phyloP scores from a whole-genome alignment of 495 filamentous ascomycete genomes.

The Bryoglossum gracile region DNA sequence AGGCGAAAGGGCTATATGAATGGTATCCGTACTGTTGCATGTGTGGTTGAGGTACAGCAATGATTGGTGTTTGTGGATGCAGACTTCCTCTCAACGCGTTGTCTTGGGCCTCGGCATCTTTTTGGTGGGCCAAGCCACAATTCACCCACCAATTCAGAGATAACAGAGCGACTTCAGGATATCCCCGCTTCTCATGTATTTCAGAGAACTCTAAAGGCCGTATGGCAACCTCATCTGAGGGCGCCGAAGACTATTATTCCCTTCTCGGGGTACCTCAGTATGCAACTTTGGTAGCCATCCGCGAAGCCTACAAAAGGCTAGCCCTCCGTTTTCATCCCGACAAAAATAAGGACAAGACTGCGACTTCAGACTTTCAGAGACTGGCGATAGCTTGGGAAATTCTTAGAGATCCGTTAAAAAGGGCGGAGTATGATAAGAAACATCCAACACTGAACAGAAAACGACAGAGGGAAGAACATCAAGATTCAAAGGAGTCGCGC shows the following conservation, averaged over 20 bases:
- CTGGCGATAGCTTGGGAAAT: conserved; percentile 15
- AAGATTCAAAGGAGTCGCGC: conserved; percentile 10
- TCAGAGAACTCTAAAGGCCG: too few species aligned
- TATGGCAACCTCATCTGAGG: conserved; percentile 12
- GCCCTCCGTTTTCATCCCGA: conserved; percentile 56
- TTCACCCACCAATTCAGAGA: too few species aligned
- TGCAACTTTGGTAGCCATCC: conserved; percentile 36
- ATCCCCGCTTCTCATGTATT: too few species aligned
- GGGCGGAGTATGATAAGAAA: conserved; percentile 10
- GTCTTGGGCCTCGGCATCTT: too few species aligned
- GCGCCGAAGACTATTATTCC: conserved; percentile 29
- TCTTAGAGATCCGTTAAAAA: conserved; percentile 2
- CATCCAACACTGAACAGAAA: conserved; percentile 18
- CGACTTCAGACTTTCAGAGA: conserved; percentile 37
- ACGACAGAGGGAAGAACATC: conserved; percentile 10
- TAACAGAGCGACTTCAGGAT: too few species aligned
- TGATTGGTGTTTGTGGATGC: too few species aligned
- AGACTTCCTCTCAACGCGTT: too few species aligned
- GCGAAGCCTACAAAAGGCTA: conserved; percentile 36
- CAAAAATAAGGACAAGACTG: conserved; percentile 42
- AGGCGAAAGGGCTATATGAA: too few species aligned
- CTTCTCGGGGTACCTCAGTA: conserved; percentile 30
- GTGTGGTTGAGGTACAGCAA: too few species aligned
- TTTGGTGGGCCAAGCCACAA: too few species aligned
- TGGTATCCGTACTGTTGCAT: too few species aligned